Evolutionary conservation across 176 grass and related monocot species (phyloP), one percentile per base, ranked within the genome.

Genomic region (Raddia distichophylla): DNA sequence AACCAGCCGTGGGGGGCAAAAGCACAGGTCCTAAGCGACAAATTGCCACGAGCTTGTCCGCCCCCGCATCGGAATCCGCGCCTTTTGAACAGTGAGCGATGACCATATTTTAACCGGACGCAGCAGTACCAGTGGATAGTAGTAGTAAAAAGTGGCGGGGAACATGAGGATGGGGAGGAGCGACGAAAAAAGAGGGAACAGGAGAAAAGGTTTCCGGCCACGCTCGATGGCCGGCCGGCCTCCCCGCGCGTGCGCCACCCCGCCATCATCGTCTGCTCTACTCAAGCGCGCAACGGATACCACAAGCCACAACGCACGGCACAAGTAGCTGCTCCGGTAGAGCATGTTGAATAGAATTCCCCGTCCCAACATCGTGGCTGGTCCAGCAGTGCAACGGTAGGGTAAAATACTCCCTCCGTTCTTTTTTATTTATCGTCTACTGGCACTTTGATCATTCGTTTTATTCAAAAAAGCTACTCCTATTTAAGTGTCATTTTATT

Each of bases 41-140:
- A 84, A 69, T 59, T 33, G 80, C 89, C 83, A 86, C 76, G 77
- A 91, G 72, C 72, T 83, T 54, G 73, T 83, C 77, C 67, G 22
- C 40, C 58, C 69, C 9, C 18, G 57, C 88, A 77, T 86, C n/a
- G 82, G 73, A 60, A 46, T 40, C 62, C 35, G 82, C 15, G 82
- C 60, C 60, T 40, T 74, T 77, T 32, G 57, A 57, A 59, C 64
- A 51, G 37, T 59, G 77, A 44, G 82, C 48, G 37, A 6, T 18
- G 17, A 3, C 56, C 43, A 22, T 83, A 77, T 70, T 91, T 89
- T 75, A 82, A 81, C 72, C 37, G 37, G 37, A 40, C 37, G 37
- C 37, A 40, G 37, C 60, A 86, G 52, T 40, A 4, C 27, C 1
- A 8, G 65, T 64, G 7, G 78, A 79, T 68, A 35, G 56, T 75